Base-by-base conservation (phyloP, 306 rosid genomes). In the Sicyos edulis region DNA sequence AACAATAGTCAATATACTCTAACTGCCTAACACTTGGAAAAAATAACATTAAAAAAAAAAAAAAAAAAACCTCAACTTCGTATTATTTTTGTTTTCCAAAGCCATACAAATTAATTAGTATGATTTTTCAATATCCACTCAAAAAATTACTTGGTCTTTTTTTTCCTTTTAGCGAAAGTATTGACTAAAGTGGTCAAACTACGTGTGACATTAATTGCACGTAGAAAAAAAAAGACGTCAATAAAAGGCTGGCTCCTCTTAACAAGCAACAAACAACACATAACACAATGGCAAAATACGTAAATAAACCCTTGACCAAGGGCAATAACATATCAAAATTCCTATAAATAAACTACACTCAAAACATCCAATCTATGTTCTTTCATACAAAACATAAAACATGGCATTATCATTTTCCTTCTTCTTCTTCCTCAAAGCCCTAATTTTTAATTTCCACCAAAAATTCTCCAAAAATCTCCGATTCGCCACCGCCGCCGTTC, bases 391-490 rank as follows among this genome's bases (percentile, higher is more conserved):
- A 24, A 3, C 6, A 4, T 32, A 63, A 74, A 79, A 54, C 86
- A 79, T 91, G 87, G 37, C 45, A 7, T 15, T 52, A 52, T 73
- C 84, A 9, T 73, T 72, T 58, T 65, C 82, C 9, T 76, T 72
- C 75, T 84, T 72, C 75, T 84, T 75, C 70, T 78, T 79, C 86
- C 77, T 88, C 74, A 82, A 81, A 45, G 77, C 90, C 2, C 79
- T 85, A 20, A 76, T 83, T 80, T 63, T 83, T 73, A 84, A 85
- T 77, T 80, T 91, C 81, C 77, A 80, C 73, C 80, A 84, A 60
- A 76, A 83, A 66, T 80, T 92, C 56, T 79, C 80, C 10, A 80
- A 79, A 72, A 91, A 84, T 45, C 78, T 73, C 29, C 81, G 57
- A 55, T 17, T 51, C 72, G 73, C 24, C 71, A 60, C 71, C 77